These are phyloP conservation scores for Camellia lanceoleosa DNA, from an alignment of 148 eudicot genomes.

Conservation along the genomic window DNA sequence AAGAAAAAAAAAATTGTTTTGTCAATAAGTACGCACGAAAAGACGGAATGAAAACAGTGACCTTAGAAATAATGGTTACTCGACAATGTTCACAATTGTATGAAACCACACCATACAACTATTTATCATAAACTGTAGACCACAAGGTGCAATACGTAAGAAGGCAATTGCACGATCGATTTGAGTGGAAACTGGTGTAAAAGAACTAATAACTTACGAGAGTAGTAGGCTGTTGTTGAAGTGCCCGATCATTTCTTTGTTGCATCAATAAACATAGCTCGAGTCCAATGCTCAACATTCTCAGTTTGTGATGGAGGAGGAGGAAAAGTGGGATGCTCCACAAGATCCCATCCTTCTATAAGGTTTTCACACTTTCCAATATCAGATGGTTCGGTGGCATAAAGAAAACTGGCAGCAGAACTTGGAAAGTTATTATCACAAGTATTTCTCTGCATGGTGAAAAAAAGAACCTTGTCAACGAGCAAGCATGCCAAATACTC, in stretches of 20 bases:
- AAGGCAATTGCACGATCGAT: too few species aligned
- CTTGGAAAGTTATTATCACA: constrained; percentile 43
- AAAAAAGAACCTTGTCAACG: not conserved
- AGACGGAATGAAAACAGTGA: not conserved
- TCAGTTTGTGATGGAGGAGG: constrained; percentile 95
- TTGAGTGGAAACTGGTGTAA: not conserved
- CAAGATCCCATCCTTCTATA: constrained; percentile 88
- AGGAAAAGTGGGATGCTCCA: constrained; percentile 80
- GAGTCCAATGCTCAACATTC: constrained; percentile 96
- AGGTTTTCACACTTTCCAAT: constrained; percentile 61
- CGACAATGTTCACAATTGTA: not conserved
- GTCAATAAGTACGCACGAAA: not conserved
- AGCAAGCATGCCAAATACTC: not conserved
- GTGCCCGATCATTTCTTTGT: constrained; percentile 51
- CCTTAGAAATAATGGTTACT: not conserved
- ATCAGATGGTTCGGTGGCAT: constrained; percentile 46
- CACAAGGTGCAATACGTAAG: too few species aligned
- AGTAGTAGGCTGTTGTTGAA: not conserved
- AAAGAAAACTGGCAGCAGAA: constrained; percentile 61
- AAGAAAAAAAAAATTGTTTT: not conserved
- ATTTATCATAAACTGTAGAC: too few species aligned
- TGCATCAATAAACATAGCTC: constrained; percentile 98
- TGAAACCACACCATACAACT: not conserved
- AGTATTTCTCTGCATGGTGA: constrained; percentile 58
- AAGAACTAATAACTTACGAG: constrained; percentile 1